Evolutionary conservation across 768 basidiomycete genomes (phyloP).

Genomic region (Tricholoma bakamatsutake): DNA sequence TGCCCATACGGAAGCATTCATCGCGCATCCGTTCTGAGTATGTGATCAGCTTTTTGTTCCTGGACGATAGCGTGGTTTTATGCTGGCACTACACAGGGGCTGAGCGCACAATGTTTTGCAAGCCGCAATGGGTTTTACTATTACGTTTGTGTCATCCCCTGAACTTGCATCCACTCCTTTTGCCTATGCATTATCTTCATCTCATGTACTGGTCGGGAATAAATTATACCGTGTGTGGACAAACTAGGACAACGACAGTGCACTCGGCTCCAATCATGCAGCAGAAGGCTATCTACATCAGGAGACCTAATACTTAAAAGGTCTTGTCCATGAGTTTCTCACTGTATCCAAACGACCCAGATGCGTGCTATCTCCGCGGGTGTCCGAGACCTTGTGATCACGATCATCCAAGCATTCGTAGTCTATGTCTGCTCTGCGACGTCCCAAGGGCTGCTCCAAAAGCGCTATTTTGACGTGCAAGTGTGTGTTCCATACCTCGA

Average conservation of each 20-base stretch:
- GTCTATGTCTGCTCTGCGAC: background rate
- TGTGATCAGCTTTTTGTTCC: no score
- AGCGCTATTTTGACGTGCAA: conserved; percentile 45
- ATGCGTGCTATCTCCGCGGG: background rate
- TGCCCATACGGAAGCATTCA: no score
- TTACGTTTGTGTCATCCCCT: no score
- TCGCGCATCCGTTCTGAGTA: no score
- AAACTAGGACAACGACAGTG: background rate
- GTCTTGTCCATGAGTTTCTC: background rate
- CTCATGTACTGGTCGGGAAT: background rate
- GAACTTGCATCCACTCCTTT: no score
- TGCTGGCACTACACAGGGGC: no score
- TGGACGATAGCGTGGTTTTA: no score
- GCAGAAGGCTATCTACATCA: background rate
- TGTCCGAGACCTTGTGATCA: background rate
- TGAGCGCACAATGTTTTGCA: no score
- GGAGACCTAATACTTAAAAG: background rate
- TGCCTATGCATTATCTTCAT: background rate
- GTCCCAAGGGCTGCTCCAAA: conserved; percentile 1
- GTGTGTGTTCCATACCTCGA: conserved; percentile 18
- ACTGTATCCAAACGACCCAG: background rate
- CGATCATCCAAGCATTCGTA: background rate
- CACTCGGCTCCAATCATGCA: background rate
- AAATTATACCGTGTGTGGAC: background rate
- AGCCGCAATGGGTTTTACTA: no score